Base-by-base conservation (phyloP, 192 early-diverging fungal genomes). In the Backusella circina region DNA sequence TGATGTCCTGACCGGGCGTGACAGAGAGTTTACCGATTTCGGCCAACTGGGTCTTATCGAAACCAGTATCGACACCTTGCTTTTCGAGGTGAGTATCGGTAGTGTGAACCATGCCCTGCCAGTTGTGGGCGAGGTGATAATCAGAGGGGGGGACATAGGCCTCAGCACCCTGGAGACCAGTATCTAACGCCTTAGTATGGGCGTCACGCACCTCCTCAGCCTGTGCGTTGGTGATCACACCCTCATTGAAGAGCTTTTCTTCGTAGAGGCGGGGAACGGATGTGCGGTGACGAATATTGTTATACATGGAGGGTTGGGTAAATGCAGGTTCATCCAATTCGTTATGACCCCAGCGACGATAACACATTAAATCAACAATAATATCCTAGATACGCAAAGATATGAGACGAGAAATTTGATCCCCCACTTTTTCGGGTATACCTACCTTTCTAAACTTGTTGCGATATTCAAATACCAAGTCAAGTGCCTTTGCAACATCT, bases 301-400 rank as follows among this genome's bases (percentile, higher is more conserved):
- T 91, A 88, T 99, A 99, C 97, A 99, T 99, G 50, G 89, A 80
- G 5, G 97, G 97, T 80, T 99, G 97, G 0, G 97, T 99, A 80
- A 95, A 98, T 64, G 93, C 95, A 26, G 97, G 97, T 86, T 99
- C 97, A 73, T 99, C 97, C 13, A 99, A 85, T 79, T 99, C 97
- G 75, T 99, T 99, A 84, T 99, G 97, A 7, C 97, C 97, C 95
- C 95, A 95, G 64, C 96, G 91, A 66, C 97, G 93, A 87, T 97
- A 99, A 21, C 93, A 92, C 81, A 98, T 95, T 82, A 99, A 71
- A 74, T 99, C 97, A 50, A 99, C 83, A 31, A 99, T 97, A 31
- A 98, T 90, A 80, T 99, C 97, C 85, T 80, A 47, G 18, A 0
- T n/a, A n/a, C n/a, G n/a, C n/a, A 1, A 47, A 16, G 0, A 18